These are phyloP conservation scores for Trypanosoma lewisi DNA, from an alignment of 208 protist species.

Conservation along the genomic window DNA sequence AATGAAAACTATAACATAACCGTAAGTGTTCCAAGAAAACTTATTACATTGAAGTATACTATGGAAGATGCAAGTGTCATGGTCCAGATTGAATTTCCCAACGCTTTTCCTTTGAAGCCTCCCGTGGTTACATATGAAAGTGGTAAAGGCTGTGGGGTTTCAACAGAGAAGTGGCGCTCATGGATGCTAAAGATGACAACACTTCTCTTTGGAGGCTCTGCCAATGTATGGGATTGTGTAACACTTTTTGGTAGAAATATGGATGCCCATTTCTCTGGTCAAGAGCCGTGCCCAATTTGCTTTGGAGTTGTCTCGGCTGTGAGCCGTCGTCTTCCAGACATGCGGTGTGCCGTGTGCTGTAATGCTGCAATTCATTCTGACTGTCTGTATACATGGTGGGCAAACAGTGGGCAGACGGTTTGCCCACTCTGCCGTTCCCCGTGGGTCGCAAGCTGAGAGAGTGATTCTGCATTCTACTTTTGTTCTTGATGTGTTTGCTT, in stretches of 20 bases:
- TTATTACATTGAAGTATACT: conserved; percentile 70
- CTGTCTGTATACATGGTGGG: conserved; percentile 91
- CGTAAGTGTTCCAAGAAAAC: conserved; percentile 52
- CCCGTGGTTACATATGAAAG: conserved; percentile 55
- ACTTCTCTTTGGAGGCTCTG: conserved; percentile 74
- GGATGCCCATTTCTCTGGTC: conserved; percentile 86
- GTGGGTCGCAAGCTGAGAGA: conserved; percentile 50
- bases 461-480: too few relatives aligned
- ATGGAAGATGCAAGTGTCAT: conserved; percentile 79
- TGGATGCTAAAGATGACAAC: conserved; percentile 91
- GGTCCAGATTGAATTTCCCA: conserved; percentile 71
- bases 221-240: conserved; percentile 86
- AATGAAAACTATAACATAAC: conserved; percentile 64
- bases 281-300: conserved; percentile 92
- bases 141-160: conserved; percentile 67
- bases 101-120: conserved; percentile 67
- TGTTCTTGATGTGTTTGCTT: too few relatives aligned
- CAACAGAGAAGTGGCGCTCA: conserved; percentile 70
- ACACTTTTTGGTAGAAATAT: conserved; percentile 86
- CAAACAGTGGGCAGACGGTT: conserved; percentile 66
- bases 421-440: conserved; percentile 91
- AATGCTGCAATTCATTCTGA: conserved; percentile 85
- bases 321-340: conserved; percentile 79
- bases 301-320: conserved; percentile 81
- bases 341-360: conserved; percentile 83